Base-by-base conservation (phyloP, 1,139 yeast genomes). In the Protomyces gravidus region DNA sequence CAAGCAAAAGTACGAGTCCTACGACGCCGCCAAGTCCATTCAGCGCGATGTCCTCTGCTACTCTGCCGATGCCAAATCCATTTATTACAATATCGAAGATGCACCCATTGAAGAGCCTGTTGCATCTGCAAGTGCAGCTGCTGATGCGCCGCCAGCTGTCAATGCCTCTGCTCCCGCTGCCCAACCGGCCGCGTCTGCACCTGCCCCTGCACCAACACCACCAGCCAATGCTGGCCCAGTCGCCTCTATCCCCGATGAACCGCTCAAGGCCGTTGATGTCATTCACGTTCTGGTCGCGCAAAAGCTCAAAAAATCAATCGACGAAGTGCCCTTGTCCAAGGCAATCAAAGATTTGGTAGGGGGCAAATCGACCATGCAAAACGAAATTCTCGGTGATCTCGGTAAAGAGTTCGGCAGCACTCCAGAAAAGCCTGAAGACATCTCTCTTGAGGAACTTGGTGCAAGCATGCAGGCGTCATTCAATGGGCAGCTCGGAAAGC, bases 401-500 rank as follows among this genome's bases (percentile, higher is more conserved):
- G 97, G 97, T 72, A 92, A 92, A 75, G 98, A 92, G 76, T 92
- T 92, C 70, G 97, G 97, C 67, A 78, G 94, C 56, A 89, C 97
- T 59, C 98, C 98, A 50, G 98, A 92, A 76, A 92, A 92, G 76
- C 97, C 98, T 64, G 98, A 92, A 76, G 98, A 92, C 71, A 87
- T 96, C 56, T 97, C 98, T 65, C 81, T 92, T 69, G 89, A 83
- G 70, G 98, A 92, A 75, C 82, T 92, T 72, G 97, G 97, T 55
- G 97, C 89, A 71, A 85, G 82, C 70, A 88, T 92, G 82, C 97
- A 92, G 75, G 96, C 88, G 67, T 77, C 90, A 23, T 92, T 89
- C 78, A 72, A 76, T 66, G 98, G 98, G 66, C 81, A 82, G 66
- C 81, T 92, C 67, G 98, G 98, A 72, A 92, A 92, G 75, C 95